These are phyloP conservation scores for Saccharum spontaneum DNA, from an alignment of 176 grass and related monocot species.

Conservation along the genomic window DNA sequence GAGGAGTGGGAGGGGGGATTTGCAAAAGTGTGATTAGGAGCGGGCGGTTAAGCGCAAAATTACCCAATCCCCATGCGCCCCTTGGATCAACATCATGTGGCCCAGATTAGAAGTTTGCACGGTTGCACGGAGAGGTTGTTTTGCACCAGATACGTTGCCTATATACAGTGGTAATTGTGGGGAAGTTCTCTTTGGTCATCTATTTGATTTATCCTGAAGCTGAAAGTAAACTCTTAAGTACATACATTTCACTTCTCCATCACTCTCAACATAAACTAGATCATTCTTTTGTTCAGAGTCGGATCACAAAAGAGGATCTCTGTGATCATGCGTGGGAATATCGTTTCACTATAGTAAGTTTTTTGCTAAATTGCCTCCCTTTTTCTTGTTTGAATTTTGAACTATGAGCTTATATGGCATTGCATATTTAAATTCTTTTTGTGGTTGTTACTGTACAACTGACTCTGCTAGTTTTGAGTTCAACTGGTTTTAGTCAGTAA, in stretches of 20 bases:
- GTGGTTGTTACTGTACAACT: slow-evolving; percentile 26
- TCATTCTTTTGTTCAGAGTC: slow-evolving; percentile 53
- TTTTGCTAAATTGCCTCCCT: not conserved
- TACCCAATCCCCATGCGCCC: no score
- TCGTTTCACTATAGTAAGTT: slow-evolving; percentile 76
- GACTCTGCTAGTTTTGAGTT: slow-evolving; percentile 54
- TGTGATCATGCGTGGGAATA: slow-evolving; percentile 88
- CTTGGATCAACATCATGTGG: no score
- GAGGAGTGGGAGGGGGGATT: no score
- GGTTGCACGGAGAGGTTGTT: no score
- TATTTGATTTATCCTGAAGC: slow-evolving; percentile 27
- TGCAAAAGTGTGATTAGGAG: no score
- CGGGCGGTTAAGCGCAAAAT: no score
- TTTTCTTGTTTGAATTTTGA: slow-evolving; percentile 27
- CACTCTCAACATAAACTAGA: not conserved
- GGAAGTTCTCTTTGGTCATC: not conserved
- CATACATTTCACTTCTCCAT: slow-evolving; percentile 9
- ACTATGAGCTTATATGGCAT: not conserved
- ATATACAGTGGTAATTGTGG: not conserved
- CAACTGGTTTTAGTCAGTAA: slow-evolving; percentile 42
- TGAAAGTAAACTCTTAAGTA: slow-evolving; percentile 13
- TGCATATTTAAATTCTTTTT: not conserved
- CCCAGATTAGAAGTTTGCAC: no score
- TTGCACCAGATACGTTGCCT: no score
- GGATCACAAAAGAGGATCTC: slow-evolving; percentile 84